A percentile compares a stretch with the other conserved stretches of the same genome.
These are phyloP conservation scores for Sporothrix brasiliensis DNA, from an alignment of 2,329 filamentous ascomycete species.

Conservation along the genomic window DNA sequence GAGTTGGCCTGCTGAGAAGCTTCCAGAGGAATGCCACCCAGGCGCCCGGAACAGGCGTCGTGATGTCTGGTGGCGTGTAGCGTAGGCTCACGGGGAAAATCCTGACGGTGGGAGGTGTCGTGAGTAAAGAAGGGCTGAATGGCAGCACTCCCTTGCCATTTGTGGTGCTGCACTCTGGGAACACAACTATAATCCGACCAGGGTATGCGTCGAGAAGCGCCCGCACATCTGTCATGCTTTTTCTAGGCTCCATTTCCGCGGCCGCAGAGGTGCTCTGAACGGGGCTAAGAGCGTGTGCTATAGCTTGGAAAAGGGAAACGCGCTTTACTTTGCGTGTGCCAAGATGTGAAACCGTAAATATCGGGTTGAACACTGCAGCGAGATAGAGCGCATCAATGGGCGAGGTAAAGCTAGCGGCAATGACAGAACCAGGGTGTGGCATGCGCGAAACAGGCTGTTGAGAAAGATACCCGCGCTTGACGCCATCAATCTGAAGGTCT, in stretches of 20 bases:
- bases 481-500: constrained; percentile 95
- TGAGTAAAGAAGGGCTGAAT: constrained; percentile 75
- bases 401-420: constrained; percentile 88
- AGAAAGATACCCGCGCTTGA: constrained; percentile 84
- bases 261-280: constrained; percentile 52
- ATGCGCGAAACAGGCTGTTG: constrained; percentile 73
- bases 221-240: constrained; percentile 59
- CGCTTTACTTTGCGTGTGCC: constrained; percentile 71
- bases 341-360: constrained; percentile 88
- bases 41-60: constrained; percentile 79
- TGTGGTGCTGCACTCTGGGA: constrained; percentile 91
- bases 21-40: constrained; percentile 81
- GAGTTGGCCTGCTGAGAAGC: constrained; percentile 79
- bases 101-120: constrained; percentile 65
- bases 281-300: constrained; percentile 69
- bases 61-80: constrained; percentile 86
- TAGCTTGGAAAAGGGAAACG: constrained; percentile 75
- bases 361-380: constrained; percentile 91
- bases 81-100: constrained; percentile 91
- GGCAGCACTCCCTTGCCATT: constrained; percentile 90
- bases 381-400: constrained; percentile 93
- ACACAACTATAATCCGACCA: constrained; percentile 76
- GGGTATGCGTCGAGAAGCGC: constrained; percentile 70
- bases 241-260: constrained; percentile 39
- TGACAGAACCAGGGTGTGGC: constrained; percentile 76